Conservation (phyloP, 2,329 filamentous ascomycete species). For the Talaromyces pinophilus region DNA sequence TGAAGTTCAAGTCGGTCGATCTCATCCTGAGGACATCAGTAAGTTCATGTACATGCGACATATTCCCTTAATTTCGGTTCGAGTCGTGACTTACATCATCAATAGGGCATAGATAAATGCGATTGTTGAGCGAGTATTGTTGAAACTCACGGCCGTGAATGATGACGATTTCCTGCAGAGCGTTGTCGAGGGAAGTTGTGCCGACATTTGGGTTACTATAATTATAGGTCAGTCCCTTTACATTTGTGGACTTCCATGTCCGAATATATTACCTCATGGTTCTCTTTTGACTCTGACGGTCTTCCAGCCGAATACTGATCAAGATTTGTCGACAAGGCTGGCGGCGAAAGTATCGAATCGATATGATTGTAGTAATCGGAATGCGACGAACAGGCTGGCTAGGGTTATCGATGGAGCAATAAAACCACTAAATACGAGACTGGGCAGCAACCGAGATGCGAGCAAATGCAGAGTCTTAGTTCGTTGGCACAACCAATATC, state of each 20-base stretch:
- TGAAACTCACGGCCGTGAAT: constrained; percentile 68
- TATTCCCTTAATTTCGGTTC: background rate
- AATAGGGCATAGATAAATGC: constrained; percentile 67
- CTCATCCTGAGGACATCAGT: constrained; percentile 59
- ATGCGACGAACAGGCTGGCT: background rate
- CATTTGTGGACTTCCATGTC: background rate
- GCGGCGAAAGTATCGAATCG: background rate
- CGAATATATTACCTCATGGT: background rate
- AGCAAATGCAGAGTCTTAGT: constrained; percentile 11
- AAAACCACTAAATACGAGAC: background rate
- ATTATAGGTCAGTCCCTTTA: background rate
- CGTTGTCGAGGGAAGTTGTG: constrained; percentile 57
- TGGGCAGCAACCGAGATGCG: background rate
- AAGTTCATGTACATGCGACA: constrained; percentile 5
- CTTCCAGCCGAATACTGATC: background rate
- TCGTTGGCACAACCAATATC: constrained; percentile 17
- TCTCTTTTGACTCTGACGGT: background rate
- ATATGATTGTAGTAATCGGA: background rate
- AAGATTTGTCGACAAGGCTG: background rate
- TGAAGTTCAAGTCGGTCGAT: constrained; percentile 64
- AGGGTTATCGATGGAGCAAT: background rate
- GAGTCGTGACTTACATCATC: constrained; percentile 61
- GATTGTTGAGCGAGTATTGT: constrained; percentile 64
- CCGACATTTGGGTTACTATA: constrained; percentile 48
- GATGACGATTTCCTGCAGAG: constrained; percentile 60